These are phyloP conservation scores for Cladophialophora bantiana DNA, from an alignment of 2,329 filamentous ascomycete species.

Conservation along the genomic window DNA sequence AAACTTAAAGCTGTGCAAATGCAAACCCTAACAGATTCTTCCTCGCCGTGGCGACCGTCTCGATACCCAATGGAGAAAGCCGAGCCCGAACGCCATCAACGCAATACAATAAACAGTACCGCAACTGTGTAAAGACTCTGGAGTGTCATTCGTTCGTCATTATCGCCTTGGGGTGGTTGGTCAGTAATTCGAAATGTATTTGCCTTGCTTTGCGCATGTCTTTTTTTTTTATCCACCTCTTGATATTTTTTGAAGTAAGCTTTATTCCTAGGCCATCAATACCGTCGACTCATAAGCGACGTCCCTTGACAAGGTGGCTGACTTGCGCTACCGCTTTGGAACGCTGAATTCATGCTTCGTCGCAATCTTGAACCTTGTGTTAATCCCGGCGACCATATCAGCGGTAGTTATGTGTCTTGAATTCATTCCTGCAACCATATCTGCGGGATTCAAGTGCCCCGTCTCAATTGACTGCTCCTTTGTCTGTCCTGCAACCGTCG, in stretches of 20 bases:
- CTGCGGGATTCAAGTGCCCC: slow-evolving; percentile 24
- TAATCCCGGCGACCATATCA: slow-evolving; percentile 33
- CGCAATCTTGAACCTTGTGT: slow-evolving; percentile 28
- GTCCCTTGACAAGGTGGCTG: background rate
- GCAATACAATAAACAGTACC: background rate
- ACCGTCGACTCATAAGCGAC: background rate
- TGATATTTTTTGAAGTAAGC: background rate
- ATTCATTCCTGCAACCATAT: slow-evolving; percentile 33
- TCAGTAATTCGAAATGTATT: background rate
- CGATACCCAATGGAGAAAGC: background rate
- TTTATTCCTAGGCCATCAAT: background rate
- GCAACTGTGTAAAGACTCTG: background rate
- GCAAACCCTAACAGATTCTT: background rate
- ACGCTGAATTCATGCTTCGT: slow-evolving; percentile 28
- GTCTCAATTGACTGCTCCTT: slow-evolving; percentile 5
- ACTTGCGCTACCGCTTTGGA: slow-evolving; percentile 20
- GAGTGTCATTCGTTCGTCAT: background rate
- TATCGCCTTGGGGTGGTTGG: background rate
- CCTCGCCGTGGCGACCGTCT: background rate
- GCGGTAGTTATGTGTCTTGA: slow-evolving; percentile 23
- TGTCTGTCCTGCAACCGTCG: background rate
- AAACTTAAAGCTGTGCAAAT: background rate
- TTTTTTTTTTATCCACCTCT: background rate
- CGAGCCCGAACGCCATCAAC: background rate
- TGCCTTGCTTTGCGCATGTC: background rate